phyloP scores from a whole-genome alignment of 768 basidiomycete species.

The Tylopilus intermedius region DNA sequence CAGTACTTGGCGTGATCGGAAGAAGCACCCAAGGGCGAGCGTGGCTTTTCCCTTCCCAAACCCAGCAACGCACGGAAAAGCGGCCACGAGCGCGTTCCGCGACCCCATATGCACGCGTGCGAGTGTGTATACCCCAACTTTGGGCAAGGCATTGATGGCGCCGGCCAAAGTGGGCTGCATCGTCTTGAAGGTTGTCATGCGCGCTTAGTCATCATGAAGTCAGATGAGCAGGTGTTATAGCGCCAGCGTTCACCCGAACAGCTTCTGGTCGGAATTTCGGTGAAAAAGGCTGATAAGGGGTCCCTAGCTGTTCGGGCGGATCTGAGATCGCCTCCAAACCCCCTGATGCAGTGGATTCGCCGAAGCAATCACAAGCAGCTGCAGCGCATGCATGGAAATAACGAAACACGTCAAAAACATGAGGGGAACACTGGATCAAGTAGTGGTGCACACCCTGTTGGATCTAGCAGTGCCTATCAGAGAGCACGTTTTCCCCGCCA shows the following conservation, averaged over 20 bases:
- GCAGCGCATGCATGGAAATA: conserved; percentile 10
- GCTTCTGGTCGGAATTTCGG: conserved; percentile 17
- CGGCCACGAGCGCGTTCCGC: conserved; percentile 24
- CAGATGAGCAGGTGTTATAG: no score
- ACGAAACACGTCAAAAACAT: conserved; percentile 26
- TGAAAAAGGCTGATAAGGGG: conserved; percentile 28
- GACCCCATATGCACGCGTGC: conserved; percentile 6
- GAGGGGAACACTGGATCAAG: conserved; percentile 19
- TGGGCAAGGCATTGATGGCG: conserved; percentile 9
- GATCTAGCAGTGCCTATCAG: conserved; percentile 11
- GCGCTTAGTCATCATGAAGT: conserved; percentile 19
- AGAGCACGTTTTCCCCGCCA: conserved; percentile 6
- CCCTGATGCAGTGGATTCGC: conserved; percentile 18
- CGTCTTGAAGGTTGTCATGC: conserved; percentile 6
- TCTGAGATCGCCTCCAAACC: conserved; percentile 22
- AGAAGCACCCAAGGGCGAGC: not conserved
- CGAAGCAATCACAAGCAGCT: conserved; percentile 14
- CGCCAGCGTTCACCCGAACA: conserved; percentile 4
- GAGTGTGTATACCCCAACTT: not conserved
- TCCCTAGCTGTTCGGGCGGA: conserved; percentile 7
- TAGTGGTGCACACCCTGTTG: conserved; percentile 6
- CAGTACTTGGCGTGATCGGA: conserved; percentile 14
- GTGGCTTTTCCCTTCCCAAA: not conserved
- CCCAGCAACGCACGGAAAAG: conserved; percentile 14
- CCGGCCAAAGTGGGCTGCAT: conserved; percentile 1